Base-by-base conservation (phyloP, 2,329 filamentous ascomycete genomes). In the Xylariaceae sp. region DNA sequence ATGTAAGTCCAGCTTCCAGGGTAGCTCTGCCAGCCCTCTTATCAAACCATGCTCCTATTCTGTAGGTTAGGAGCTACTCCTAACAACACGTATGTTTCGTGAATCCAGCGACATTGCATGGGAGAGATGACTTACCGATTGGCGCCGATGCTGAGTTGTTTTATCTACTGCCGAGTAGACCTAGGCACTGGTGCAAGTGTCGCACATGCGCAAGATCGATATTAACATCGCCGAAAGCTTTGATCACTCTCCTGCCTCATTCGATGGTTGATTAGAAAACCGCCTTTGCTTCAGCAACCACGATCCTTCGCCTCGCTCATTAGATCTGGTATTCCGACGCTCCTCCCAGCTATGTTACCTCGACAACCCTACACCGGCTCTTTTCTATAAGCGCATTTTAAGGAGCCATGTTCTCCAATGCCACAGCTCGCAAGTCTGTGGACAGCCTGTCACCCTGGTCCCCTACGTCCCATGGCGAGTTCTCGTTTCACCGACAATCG, bases 371-470 rank as follows among this genome's bases (percentile, higher is more conserved):
- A 32, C 46, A 50, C 55, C 56, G 54, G 50, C 51, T 48, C 31
- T 63, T n/a, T 54, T 61, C 62, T 54, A 63, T 52, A 52, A 57
- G 58, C 59, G 28, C 30, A 14, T 30, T 18, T 31, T 33, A 21
- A 15, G 41, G 50, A 54, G 69, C 60, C 63, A 84, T 83, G 80
- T 77, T 72, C 58, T 70, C 75, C 50, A 73, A 73, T 48, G 59
- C 67, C 37, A 72, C 65, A 50, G 74, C 75, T 50, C 74, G 77
- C 54, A 81, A 78, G 65, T 83, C 80, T 48, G 70, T 78, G 55
- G 80, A 84, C 62, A 82, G 76, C 56, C 62, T 83, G 51, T 69
- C 75, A 11, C 70, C 76, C 18, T 63, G 71, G 29, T 70, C 74
- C 12, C 69, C 73, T 18, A 67, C 68, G 9, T 64, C 69, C 18